phyloP scores from a whole-genome alignment of 768 basidiomycete species.

The Macrolepiota albuminosa region DNA sequence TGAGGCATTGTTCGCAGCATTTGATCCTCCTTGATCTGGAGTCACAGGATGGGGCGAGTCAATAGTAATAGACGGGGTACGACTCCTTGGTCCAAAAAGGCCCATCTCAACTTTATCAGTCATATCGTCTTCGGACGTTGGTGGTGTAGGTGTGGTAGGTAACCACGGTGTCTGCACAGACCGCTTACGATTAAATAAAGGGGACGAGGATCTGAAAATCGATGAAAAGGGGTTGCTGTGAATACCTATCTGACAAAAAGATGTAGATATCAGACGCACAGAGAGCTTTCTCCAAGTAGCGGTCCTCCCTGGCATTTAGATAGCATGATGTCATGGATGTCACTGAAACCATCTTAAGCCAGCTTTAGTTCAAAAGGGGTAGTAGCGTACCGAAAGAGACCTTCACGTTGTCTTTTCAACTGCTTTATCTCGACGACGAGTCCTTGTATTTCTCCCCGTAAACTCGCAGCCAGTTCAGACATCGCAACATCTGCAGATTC shows the following conservation, averaged over 20 bases:
- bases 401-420: slow-evolving; percentile 9
- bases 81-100: slow-evolving; percentile 11
- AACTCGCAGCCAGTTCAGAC: slow-evolving; percentile 9
- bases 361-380: background rate
- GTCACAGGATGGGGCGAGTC: background rate
- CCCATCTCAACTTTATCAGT: slow-evolving; percentile 2
- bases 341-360: background rate
- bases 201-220: background rate
- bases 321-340: slow-evolving; percentile 15
- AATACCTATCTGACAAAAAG: background rate
- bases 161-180: slow-evolving; percentile 7
- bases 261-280: background rate
- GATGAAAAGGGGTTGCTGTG: background rate
- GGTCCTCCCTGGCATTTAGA: slow-evolving; percentile 3
- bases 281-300: background rate
- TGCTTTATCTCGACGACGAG: slow-evolving; percentile 7
- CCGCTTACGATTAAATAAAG: background rate
- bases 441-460: slow-evolving; percentile 9
- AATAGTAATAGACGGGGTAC: slow-evolving; percentile 1
- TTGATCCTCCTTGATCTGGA: background rate
- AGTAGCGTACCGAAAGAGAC: slow-evolving; percentile 10
- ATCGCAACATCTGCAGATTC: slow-evolving; percentile 8
- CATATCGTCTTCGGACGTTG: background rate
- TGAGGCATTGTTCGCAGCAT: background rate
- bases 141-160: background rate